Evolutionary conservation across 495 filamentous ascomycete genomes (phyloP).

Genomic region (Penicillium samsonianum): DNA sequence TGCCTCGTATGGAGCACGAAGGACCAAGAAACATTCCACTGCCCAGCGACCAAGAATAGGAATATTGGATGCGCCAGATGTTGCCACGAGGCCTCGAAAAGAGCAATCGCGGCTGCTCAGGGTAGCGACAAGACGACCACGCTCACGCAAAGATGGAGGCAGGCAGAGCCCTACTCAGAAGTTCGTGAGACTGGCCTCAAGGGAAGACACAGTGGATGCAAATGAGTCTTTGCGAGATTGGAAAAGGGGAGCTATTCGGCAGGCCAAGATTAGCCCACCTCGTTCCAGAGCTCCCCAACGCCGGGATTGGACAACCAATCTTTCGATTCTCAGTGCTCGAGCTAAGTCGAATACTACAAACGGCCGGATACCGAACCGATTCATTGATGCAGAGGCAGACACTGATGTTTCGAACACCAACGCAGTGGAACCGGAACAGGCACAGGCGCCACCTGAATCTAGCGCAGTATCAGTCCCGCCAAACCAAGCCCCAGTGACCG

Average conservation of each 20-base stretch:
- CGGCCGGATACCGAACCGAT: conserved; percentile 10
- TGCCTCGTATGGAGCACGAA: conserved; percentile 32
- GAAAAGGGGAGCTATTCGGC: conserved; percentile 68
- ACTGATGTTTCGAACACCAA: not conserved
- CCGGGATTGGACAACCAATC: conserved; percentile 22
- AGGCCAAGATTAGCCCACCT: conserved; percentile 35
- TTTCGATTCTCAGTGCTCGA: conserved; percentile 22
- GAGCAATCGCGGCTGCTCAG: conserved; percentile 70
- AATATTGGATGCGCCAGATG: conserved; percentile 69
- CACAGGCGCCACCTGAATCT: conserved; percentile 6
- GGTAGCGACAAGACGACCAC: conserved; percentile 72
- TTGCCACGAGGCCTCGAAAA: conserved; percentile 26
- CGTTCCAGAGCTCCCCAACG: conserved; percentile 24
- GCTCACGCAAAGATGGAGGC: conserved; percentile 60
- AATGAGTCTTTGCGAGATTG: conserved; percentile 68
- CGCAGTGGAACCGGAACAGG: not conserved
- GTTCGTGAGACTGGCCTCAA: conserved; percentile 68
- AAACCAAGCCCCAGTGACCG: not conserved
- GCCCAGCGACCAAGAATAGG: conserved; percentile 54
- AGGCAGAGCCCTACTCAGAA: conserved; percentile 76
- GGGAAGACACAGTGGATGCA: conserved; percentile 73
- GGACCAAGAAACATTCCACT: conserved; percentile 26
- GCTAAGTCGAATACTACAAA: conserved; percentile 7
- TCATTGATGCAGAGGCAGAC: conserved; percentile 1
- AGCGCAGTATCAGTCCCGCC: conserved; percentile 1